Evolutionary conservation across 345 rosid species (phyloP), one percentile per base, ranked within the genome.

Genomic region (Combretum micranthum): DNA sequence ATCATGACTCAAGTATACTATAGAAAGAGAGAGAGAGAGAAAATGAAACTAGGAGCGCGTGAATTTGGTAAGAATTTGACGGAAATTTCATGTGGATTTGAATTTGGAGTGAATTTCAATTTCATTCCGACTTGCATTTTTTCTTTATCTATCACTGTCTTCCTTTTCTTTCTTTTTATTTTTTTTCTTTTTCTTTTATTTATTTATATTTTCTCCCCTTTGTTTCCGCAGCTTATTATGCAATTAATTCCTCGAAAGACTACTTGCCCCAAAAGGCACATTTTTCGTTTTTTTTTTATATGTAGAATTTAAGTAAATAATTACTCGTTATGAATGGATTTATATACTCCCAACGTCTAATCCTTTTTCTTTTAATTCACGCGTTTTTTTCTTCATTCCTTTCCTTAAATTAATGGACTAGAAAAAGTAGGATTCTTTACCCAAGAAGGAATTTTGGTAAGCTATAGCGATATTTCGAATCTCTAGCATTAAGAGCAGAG

Each of bases 81-180:
- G 16, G 14, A 39, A 22, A 52, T 52, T 52, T 60, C 56, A 32
- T 19, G 26, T 60, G 55, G 43, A 78, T 70, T 68, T 77, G 79
- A 65, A 79, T 77, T 70, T 78, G 26, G 66, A 18, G 17, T 60
- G 72, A 61, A 83, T 77, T 76, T 83, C 66, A 72, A 76, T 79
- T 75, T 82, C 73, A 83, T 88, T 83, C 95, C 97, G 97, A 83
- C 98, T 69, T 61, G 39, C 80, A 80, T 84, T 86, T 69, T 44
- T 45, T 20, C 15, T 6, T 44, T 37, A 45, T 13, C 16, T n/a
- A 46, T 16, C 42, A 39, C 16, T 22, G 37, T 51, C 21, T 50
- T 43, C 3, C 48, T 42, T 43, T 49, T 42, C 42, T 20, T 21
- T 22, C 15, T 32, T 14, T 45, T 48, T 2, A 4, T 42, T 3